phyloP scores from a whole-genome alignment of 2,329 filamentous ascomycete species.

The Hymenoscyphus occultus region DNA sequence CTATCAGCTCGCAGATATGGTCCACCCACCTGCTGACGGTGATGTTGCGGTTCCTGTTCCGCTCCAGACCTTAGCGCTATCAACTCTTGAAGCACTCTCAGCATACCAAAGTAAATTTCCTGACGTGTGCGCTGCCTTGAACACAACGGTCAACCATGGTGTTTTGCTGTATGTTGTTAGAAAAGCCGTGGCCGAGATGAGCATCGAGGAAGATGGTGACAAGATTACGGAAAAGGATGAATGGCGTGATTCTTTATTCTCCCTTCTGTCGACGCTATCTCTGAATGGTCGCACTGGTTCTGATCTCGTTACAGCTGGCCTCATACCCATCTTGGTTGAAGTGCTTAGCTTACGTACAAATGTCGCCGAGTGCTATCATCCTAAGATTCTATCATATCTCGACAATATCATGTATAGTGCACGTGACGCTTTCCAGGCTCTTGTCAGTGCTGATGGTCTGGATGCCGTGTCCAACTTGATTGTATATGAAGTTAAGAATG shows the following conservation, averaged over 20 bases:
- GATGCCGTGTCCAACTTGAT: slow-evolving; percentile 89
- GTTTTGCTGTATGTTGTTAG: slow-evolving; percentile 89
- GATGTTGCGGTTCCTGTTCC: slow-evolving; percentile 66
- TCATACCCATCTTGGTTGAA: slow-evolving; percentile 88
- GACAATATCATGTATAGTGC: slow-evolving; percentile 85
- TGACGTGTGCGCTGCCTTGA: slow-evolving; percentile 87
- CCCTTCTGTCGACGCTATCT: slow-evolving; percentile 78
- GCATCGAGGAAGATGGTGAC: slow-evolving; percentile 55
- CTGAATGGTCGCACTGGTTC: slow-evolving; percentile 71
- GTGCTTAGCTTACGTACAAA: slow-evolving; percentile 78
- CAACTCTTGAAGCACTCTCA: slow-evolving; percentile 82
- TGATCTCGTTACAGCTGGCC: slow-evolving; percentile 81
- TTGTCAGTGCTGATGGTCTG: slow-evolving; percentile 79
- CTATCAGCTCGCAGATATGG: slow-evolving; percentile 87
- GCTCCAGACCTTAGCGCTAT: slow-evolving; percentile 78
- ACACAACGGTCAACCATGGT: slow-evolving; percentile 93
- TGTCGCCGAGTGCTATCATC: slow-evolving; percentile 79
- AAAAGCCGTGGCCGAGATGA: slow-evolving; percentile 84
- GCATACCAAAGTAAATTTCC: slow-evolving; percentile 71
- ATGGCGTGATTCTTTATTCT: slow-evolving; percentile 88
- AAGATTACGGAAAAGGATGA: slow-evolving; percentile 70
- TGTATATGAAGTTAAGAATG: slow-evolving; percentile 70
- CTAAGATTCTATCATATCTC: slow-evolving; percentile 80
- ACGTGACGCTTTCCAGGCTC: slow-evolving; percentile 76
- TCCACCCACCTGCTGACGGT: slow-evolving; percentile 75